Percentiles rank a stretch among this genome's conserved stretches.
These are phyloP conservation scores for Piloderma croceum DNA, from an alignment of 768 basidiomycete genomes.

Conservation along the genomic window DNA sequence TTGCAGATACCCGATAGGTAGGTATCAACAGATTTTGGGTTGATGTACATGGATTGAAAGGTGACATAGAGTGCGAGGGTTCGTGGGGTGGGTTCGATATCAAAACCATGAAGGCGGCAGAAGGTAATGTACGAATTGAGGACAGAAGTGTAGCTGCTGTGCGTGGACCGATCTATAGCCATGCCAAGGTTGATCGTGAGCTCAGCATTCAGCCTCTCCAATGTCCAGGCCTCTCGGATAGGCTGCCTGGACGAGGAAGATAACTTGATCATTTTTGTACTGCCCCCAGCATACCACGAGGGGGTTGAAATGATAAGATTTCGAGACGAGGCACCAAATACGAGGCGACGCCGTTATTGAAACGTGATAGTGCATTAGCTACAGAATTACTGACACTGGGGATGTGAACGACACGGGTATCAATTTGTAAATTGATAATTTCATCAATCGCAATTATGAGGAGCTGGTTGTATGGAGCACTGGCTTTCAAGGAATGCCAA, in stretches of 20 bases:
- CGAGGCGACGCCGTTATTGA: constrained; percentile 1
- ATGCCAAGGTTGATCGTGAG: constrained; percentile 19
- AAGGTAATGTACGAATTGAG: constrained; percentile 31
- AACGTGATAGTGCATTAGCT: constrained; percentile 15
- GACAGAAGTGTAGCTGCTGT: constrained; percentile 23
- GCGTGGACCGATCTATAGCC: constrained; percentile 17
- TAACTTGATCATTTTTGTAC: not conserved
- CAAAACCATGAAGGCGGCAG: constrained; percentile 21
- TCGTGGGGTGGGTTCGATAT: constrained; percentile 24
- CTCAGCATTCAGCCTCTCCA: constrained; percentile 11
- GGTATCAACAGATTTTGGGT: constrained; percentile 13
- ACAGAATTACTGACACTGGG: constrained; percentile 14
- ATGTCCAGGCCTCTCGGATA: constrained; percentile 3
- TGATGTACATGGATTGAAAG: too few species aligned
- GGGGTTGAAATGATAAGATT: constrained; percentile 19
- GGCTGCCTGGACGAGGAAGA: not conserved
- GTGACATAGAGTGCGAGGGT: too few species aligned
- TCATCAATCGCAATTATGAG: constrained; percentile 11
- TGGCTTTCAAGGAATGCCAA: constrained; percentile 21
- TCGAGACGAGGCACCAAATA: not conserved
- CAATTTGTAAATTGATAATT: constrained; percentile 5
- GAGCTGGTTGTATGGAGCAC: constrained; percentile 12
- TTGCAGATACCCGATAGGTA: constrained; percentile 22
- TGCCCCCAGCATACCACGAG: constrained; percentile 25
- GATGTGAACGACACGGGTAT: constrained; percentile 20